These are phyloP conservation scores for Volvox carteri DNA, from an alignment of 163 green algal genomes.

Conservation along the genomic window DNA sequence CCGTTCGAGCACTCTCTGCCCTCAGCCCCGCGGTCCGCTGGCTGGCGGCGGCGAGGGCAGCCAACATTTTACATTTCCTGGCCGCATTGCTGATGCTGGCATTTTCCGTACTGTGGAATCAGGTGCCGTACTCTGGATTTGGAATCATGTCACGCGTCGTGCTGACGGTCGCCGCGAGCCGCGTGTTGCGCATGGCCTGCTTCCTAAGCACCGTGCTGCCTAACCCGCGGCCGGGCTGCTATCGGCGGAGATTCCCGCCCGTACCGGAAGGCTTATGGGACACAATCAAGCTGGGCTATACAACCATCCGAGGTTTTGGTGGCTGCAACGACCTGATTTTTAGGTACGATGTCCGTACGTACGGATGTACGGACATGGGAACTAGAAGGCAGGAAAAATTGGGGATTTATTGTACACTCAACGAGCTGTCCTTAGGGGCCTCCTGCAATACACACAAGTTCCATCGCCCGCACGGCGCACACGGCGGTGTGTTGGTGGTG, in stretches of 20 bases:
- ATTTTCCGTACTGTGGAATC: slow-evolving; percentile 76
- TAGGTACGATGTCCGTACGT: too few species aligned
- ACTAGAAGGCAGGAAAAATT: too few species aligned
- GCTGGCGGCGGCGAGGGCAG: slow-evolving; percentile 58
- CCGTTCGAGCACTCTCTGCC: slow-evolving; percentile 9
- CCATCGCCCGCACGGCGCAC: too few species aligned
- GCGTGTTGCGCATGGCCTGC: slow-evolving; percentile 70
- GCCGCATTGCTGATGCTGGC: slow-evolving; percentile 70
- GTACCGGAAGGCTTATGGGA: slow-evolving; percentile 65
- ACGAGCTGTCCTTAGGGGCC: too few species aligned
- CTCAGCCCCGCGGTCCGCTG: slow-evolving; percentile 31
- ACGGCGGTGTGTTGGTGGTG: too few species aligned
- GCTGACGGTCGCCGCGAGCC: slow-evolving; percentile 73
- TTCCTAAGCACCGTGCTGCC: slow-evolving; percentile 88
- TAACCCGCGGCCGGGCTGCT: slow-evolving; percentile 80
- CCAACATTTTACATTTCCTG: slow-evolving; percentile 78
- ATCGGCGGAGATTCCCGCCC: slow-evolving; percentile 77
- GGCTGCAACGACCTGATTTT: slow-evolving; percentile 88
- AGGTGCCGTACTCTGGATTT: slow-evolving; percentile 85
- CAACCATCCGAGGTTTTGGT: slow-evolving; percentile 70
- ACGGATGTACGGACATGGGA: too few species aligned
- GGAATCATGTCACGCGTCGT: slow-evolving; percentile 77
- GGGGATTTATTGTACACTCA: too few species aligned
- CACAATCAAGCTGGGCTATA: slow-evolving; percentile 65
- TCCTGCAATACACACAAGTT: too few species aligned